Evolutionary conservation across 257 asterid species (phyloP), one percentile per base, ranked within the genome.

Genomic region (Jacaranda mimosifolia): DNA sequence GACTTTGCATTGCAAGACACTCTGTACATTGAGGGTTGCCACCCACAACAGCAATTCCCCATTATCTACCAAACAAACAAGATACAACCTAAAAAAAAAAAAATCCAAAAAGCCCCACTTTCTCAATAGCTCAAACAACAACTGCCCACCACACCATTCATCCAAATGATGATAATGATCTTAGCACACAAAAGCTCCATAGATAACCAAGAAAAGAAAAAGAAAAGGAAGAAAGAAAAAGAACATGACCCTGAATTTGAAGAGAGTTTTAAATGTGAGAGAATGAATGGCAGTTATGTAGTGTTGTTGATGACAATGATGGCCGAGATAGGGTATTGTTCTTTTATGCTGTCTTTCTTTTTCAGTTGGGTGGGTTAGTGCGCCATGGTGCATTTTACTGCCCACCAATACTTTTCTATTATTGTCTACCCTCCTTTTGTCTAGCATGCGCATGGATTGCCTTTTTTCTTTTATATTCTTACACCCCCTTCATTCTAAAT

Each of bases 1-100:
- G 91, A 76, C 79, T 89, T 89, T 52, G 88, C 83, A 78, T 85
- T 89, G 60, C 89, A 83, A n/a, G 89, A 85, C 14, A 89, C 82
- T 72, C 82, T 80, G 86, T 80, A 81, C 35, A 58, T 66, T 48
- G 87, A 79, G 58, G 87, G 79, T 35, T 71, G 79, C 80, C 84
- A 71, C 70, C 76, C 64, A 78, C 85, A 81, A 60, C 84, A 85
- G 84, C 93, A 85, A 81, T 89, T 89, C 17, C 91, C 93, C 93
- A 71, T 71, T 17, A 35, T 14, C 56, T 52, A 39, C 17, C 1
- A 70, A 39, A 62, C 62, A 57, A 69, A 66, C 55, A 58, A 64
- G 35, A 42, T 43, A 63, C 58, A 51, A 26, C 19, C n/a, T 26
- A 0, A 26, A 26, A 49, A 10, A 48, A 45, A 69, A 19, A 42